Evolutionary conservation across 352 stramenopile species (phyloP), one percentile per base, ranked within the genome.

Genomic region (Pythium oligandrum): DNA sequence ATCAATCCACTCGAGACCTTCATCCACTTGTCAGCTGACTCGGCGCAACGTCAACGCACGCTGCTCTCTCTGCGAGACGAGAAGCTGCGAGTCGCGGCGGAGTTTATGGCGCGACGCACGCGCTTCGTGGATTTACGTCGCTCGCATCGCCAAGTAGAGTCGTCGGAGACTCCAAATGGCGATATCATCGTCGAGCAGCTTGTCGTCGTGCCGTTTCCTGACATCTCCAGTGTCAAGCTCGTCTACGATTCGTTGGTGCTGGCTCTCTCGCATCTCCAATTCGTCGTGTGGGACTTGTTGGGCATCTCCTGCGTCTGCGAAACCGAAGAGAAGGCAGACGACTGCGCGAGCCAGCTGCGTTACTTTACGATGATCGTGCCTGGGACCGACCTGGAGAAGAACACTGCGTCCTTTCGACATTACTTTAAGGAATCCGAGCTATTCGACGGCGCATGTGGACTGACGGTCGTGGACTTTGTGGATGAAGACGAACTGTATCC

Each of bases 291-390:
- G 31, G 71, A 81, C 40, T 53, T 66, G 33, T 48, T 78, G 33
- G 69, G 66, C 11, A 73, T 63, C 44, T 72, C 78, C 32, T 78
- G 68, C 30, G 64, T 80, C 36, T 66, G 71, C n/a, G 68, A 78
- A 37, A 59, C 75, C 36, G 68, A 80, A 36, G 44, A 48, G 8
- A 43, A 31, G 33, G 30, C 30, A 12, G 42, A 42, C 11, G 31
- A 8, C 8, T 6, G 5, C 2, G 45, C 55, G 5, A 4, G 36
- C 12, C 54, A 61, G 9, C 38, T 44, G 33, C 45, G 40, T 1
- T 26, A 48, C 1, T 12, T 48, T 6, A 36, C 17, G 4, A 30
- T 30, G 3, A 34, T 45, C 10, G 12, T 32, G 3, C 34, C 6
- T 26, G 47, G 54, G 12, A 31, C 47, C 4, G 9, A 53, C 4